A percentile compares a stretch with the other conserved stretches of the same genome.
phyloP scores from a whole-genome alignment of 2,329 filamentous ascomycete genomes.

The Ascochyta rabiei region DNA sequence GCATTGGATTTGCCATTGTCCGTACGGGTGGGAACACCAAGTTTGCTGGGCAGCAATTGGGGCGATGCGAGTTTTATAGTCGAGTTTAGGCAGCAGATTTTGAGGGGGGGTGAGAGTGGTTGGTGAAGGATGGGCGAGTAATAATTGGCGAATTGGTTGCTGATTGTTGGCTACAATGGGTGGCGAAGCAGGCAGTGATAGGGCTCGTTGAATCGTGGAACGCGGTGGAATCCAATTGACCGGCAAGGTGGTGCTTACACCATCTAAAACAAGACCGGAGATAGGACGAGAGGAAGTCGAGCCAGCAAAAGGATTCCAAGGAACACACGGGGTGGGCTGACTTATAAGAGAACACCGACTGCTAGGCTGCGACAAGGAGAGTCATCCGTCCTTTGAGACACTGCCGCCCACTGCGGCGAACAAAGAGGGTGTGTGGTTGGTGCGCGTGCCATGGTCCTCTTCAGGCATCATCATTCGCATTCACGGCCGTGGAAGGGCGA shows the following conservation, averaged over 20 bases:
- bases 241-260: conserved; percentile 36
- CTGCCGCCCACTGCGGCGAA: conserved; percentile 23
- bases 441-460: conserved; percentile 27
- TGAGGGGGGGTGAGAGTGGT: not conserved
- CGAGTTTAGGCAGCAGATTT: conserved; percentile 13
- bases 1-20: conserved; percentile 37
- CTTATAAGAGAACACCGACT: conserved; percentile 29
- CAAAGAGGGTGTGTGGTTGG: conserved; percentile 30
- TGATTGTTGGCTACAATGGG: conserved; percentile 20
- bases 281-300: conserved; percentile 29
- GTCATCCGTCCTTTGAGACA: conserved; percentile 22
- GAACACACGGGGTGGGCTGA: conserved; percentile 26
- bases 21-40: conserved; percentile 12
- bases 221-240: conserved; percentile 40
- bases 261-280: conserved; percentile 32
- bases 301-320: conserved; percentile 34
- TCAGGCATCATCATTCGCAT: conserved; percentile 30
- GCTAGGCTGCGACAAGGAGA: conserved; percentile 20
- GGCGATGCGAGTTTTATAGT: conserved; percentile 17
- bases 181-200: conserved; percentile 31
- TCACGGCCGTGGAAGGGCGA: conserved; percentile 35
- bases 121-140: conserved; percentile 7
- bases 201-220: conserved; percentile 38
- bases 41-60: conserved; percentile 24
- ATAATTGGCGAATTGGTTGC: conserved; percentile 11